Conservation (phyloP, 2,329 filamentous ascomycete species). For the Pseudocercospora fijiensis region DNA sequence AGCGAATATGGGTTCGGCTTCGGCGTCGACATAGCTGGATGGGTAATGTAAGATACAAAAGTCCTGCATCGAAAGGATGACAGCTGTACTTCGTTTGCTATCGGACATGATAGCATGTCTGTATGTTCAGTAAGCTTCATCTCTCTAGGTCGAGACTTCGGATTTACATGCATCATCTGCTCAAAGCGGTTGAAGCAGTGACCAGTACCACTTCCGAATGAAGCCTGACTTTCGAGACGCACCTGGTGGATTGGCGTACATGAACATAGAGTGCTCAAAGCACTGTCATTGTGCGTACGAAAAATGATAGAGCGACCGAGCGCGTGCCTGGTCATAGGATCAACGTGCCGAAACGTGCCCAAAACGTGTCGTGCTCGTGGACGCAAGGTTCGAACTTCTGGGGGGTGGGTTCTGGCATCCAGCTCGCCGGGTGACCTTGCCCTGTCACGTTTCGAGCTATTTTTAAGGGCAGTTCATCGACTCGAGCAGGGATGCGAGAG, state of each 20-base stretch:
- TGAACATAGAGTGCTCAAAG: neutral
- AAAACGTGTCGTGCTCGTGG: slow-evolving; percentile 15
- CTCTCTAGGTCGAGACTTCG: too few relatives aligned
- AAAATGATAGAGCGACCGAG: slow-evolving; percentile 2
- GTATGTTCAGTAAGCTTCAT: too few relatives aligned
- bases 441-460: neutral
- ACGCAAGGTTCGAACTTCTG: too few relatives aligned
- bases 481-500: neutral
- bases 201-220: too few relatives aligned
- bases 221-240: too few relatives aligned
- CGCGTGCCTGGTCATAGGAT: slow-evolving; percentile 7
- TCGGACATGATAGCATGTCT: too few relatives aligned
- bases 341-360: slow-evolving; percentile 9
- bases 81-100: too few relatives aligned
- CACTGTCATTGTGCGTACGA: slow-evolving; percentile 1
- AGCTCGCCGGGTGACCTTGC: neutral
- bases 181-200: too few relatives aligned
- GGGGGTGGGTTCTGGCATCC: slow-evolving; percentile 14
- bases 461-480: neutral
- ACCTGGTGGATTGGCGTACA: too few relatives aligned
- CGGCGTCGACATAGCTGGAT: slow-evolving; percentile 1
- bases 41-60: slow-evolving; percentile 1
- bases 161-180: too few relatives aligned
- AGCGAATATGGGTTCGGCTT: neutral
- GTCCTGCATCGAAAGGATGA: neutral